These are phyloP conservation scores for Fraxinus americana DNA, from an alignment of 257 asterid genomes.

Conservation along the genomic window DNA sequence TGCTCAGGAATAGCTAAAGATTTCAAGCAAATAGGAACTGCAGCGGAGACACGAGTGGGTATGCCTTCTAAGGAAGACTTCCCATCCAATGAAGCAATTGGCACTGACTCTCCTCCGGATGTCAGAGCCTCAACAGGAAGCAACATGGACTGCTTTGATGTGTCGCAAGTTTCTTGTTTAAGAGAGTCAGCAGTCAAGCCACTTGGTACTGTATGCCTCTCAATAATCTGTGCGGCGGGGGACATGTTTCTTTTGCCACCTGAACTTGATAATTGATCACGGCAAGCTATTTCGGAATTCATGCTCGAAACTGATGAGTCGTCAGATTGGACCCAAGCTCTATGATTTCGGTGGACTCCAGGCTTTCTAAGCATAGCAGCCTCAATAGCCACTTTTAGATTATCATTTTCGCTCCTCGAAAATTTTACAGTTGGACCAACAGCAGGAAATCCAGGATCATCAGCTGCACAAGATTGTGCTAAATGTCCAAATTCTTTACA, in stretches of 20 bases:
- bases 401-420: constrained; percentile 58
- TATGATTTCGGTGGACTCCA: constrained; percentile 58
- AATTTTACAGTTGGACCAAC: constrained; percentile 43
- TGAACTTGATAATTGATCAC: constrained; percentile 40
- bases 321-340: constrained; percentile 52
- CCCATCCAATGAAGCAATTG: constrained; percentile 30
- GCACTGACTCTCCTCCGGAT: constrained; percentile 42
- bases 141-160: constrained; percentile 38
- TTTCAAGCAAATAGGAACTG: constrained; percentile 43
- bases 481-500: constrained; percentile 42
- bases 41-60: constrained; percentile 40
- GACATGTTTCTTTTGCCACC: constrained; percentile 38
- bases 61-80: constrained; percentile 37
- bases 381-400: constrained; percentile 81
- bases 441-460: constrained; percentile 21
- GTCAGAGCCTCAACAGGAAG: constrained; percentile 43
- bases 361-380: constrained; percentile 88
- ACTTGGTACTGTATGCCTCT: constrained; percentile 37
- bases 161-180: constrained; percentile 40
- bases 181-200: constrained; percentile 38
- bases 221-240: constrained; percentile 45
- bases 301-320: constrained; percentile 42
- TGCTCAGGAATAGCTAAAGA: constrained; percentile 67
- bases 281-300: constrained; percentile 43
- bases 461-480: constrained; percentile 31